These are phyloP conservation scores for Centaurea solstitialis DNA, from an alignment of 129 eudicot genomes.

Conservation along the genomic window DNA sequence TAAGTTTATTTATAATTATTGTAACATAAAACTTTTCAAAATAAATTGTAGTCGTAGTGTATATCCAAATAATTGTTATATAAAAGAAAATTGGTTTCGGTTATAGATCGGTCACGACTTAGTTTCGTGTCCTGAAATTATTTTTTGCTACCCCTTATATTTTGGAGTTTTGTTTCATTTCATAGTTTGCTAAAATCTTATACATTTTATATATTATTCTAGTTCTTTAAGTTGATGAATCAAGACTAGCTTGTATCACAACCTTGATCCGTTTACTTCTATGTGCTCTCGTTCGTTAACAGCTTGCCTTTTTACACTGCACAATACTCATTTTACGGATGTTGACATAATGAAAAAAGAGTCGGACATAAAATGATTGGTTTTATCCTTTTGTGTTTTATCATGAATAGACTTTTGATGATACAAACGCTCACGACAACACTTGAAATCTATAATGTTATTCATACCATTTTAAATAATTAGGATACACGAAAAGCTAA, in stretches of 20 bases:
- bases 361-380: background rate
- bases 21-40: background rate
- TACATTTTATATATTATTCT: background rate
- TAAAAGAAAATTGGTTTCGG: background rate
- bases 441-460: too few relatives aligned
- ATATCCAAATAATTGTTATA: background rate
- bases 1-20: too few relatives aligned
- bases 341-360: too few relatives aligned
- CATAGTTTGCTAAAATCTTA: background rate
- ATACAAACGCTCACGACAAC: background rate
- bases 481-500: background rate
- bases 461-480: too few relatives aligned
- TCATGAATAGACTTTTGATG: too few relatives aligned
- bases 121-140: background rate
- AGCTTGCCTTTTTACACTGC: background rate
- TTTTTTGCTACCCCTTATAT: background rate
- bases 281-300: background rate
- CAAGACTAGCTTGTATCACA: background rate
- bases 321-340: background rate
- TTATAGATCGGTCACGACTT: background rate
- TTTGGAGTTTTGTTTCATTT: background rate
- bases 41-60: background rate
- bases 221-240: background rate
- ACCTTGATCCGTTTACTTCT: background rate
- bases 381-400: background rate